Evolutionary conservation across 371 early-diverging fungal species (phyloP), one percentile per base, ranked within the genome.

Genomic region (Massospora cicadina): DNA sequence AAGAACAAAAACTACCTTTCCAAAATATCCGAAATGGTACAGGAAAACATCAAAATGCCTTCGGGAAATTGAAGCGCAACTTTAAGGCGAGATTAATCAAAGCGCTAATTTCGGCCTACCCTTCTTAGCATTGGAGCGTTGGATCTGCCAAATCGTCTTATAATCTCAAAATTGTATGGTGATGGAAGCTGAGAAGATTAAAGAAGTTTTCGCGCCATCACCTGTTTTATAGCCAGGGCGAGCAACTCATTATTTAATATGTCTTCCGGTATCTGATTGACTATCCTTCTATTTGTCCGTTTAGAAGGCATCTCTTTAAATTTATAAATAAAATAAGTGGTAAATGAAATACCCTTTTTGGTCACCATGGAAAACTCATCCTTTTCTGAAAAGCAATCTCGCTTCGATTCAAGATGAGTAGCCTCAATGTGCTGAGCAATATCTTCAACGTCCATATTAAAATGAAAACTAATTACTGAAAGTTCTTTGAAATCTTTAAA

Each of bases 31-130:
- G 93, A 79, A 58, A 99, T 91, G 25, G 88, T 75, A 57, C 89
- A 87, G 7, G 98, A 88, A 78, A 93, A 98, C 78, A 95, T 90
- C 67, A 98, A 75, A 28, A 99, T 75, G 0, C 99, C 99, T 74
- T 99, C 99, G n/a, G 99, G 99, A 68, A 99, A 90, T 75, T 99
- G 99, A 62, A 99, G 75, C 0, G 96, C 97, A 12, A 99, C 94
- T 86, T 71, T 30, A 25, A 2, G 17, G 33, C 5, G 10, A 33
- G 26, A 62, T 55, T 21, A 58, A 1, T 30, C 30, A 64, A 24
- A 53, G 25, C 2, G 33, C 13, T 58, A 21, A 2, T 31, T 21
- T 17, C 26, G 29, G 23, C 24, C 32, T 70, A 86, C 87, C 87
- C 74, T 84, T 84, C 66, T 81, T 95, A 17, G 93, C 84, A 0